A percentile compares a stretch with the other conserved stretches of the same genome.
Evolutionary conservation across 2,329 filamentous ascomycete species (phyloP).

Genomic region (Alternaria arborescens): DNA sequence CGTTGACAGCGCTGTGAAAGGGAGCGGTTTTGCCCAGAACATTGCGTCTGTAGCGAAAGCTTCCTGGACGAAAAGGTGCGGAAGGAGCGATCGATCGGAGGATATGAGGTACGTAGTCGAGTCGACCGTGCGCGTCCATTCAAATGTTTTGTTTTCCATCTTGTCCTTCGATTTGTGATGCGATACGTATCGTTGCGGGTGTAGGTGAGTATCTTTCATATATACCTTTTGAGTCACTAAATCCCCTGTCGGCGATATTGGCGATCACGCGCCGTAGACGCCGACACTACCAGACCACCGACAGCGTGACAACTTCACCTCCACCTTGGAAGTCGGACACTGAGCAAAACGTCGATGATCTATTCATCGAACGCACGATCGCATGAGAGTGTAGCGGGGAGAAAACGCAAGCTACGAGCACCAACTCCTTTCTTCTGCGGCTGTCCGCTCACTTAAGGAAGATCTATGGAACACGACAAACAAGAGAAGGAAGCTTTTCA

Average conservation of each 20-base stretch:
- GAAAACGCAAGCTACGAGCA: too few species aligned
- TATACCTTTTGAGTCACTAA: constrained; percentile 6
- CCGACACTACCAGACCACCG: background rate
- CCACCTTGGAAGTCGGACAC: background rate
- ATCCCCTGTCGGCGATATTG: background rate
- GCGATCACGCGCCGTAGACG: constrained; percentile 11
- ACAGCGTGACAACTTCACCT: background rate
- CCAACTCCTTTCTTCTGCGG: too few species aligned
- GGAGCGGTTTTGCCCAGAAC: constrained; percentile 44
- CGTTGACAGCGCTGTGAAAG: constrained; percentile 23
- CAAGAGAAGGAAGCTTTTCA: too few species aligned
- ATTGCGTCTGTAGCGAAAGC: constrained; percentile 39
- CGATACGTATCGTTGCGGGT: background rate
- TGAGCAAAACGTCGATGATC: background rate
- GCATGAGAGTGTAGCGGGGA: too few species aligned
- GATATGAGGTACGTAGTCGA: constrained; percentile 40
- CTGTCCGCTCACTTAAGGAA: too few species aligned
- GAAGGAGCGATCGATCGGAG: constrained; percentile 36
- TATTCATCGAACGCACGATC: background rate
- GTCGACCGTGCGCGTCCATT: constrained; percentile 35
- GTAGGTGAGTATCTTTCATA: background rate
- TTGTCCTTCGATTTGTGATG: background rate
- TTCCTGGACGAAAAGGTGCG: constrained; percentile 41
- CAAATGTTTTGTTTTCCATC: constrained; percentile 31
- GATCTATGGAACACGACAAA: too few species aligned